Base-by-base conservation (phyloP, 306 rosid genomes). In the Vicia villosa region DNA sequence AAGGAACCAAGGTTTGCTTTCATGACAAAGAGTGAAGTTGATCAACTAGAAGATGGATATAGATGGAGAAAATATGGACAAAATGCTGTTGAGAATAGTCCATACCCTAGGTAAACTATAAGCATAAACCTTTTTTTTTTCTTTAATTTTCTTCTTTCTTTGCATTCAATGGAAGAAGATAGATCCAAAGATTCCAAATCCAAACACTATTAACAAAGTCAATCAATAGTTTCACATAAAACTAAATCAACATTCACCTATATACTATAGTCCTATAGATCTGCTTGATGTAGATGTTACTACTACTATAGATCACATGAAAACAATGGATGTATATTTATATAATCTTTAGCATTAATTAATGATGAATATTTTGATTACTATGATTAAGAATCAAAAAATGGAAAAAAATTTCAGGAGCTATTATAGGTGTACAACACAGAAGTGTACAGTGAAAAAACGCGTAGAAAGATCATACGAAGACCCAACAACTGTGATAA, bases 31-130 rank as follows among this genome's bases (percentile, higher is more conserved):
- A 90, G 96, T 76, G 96, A 90, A 81, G 95, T 90, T 66, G 96
- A 90, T 81, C 96, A 90, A 45, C 86, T 90, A 9, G 96, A 90
- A 86, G 96, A 90, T 72, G 96, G 96, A 13, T 90, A 90, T 22
- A 77, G 96, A 74, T 90, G 96, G 96, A 90, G 96, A 73, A 90
- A 90, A 79, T 90, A 90, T 75, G 96, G 96, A 22, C 96, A 90
- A 20, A 90, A 90, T 54, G 96, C 96, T 50, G 95, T 90, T 22
- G 87, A 90, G 69, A 87, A 90, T 68, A 90, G 96, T 72, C 96
- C 96, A 28, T 90, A 81, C 32, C 96, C 96, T 70, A 90, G 96
- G 96, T 40, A 55, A 51, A 51, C 21, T 22, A n/a, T n/a, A n/a
- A n/a, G n/a, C n/a, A 22, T 12, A 11, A 24, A 51, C 32, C 11